A percentile compares a stretch with the other conserved stretches of the same genome.
Evolutionary conservation across 2,329 filamentous ascomycete species (phyloP).

Genomic region (Venturia asperata): DNA sequence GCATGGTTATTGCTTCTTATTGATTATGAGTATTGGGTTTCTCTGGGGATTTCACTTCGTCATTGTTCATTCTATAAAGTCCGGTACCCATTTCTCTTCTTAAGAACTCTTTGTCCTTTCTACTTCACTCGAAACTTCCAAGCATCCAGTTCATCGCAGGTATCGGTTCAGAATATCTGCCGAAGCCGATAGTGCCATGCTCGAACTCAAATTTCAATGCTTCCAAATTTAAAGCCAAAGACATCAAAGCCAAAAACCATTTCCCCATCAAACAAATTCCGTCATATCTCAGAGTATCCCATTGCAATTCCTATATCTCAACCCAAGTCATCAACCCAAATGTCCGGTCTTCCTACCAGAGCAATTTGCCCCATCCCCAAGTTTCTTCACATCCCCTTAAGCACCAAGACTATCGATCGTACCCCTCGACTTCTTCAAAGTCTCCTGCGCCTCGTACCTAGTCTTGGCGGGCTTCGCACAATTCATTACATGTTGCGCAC

Average conservation of each 20-base stretch:
- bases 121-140: not conserved
- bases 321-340: not conserved
- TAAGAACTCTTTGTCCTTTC: not conserved
- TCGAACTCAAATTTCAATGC: not conserved
- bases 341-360: no score
- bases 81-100: no score
- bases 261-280: not conserved
- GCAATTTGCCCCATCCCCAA: not conserved
- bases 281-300: not conserved
- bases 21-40: not conserved
- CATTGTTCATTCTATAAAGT: not conserved
- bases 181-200: not conserved
- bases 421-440: not conserved
- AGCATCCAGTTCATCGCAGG: not conserved
- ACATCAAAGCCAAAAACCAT: not conserved
- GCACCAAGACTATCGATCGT: not conserved
- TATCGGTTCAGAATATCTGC: not conserved
- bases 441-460: not conserved
- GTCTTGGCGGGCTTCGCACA: conserved; percentile 4
- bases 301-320: not conserved
- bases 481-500: not conserved
- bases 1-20: not conserved
- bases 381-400: not conserved
- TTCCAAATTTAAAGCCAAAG: not conserved
- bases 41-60: not conserved